These are phyloP conservation scores for Aspergillus sclerotioniger DNA, from an alignment of 495 filamentous ascomycete species.

Conservation along the genomic window DNA sequence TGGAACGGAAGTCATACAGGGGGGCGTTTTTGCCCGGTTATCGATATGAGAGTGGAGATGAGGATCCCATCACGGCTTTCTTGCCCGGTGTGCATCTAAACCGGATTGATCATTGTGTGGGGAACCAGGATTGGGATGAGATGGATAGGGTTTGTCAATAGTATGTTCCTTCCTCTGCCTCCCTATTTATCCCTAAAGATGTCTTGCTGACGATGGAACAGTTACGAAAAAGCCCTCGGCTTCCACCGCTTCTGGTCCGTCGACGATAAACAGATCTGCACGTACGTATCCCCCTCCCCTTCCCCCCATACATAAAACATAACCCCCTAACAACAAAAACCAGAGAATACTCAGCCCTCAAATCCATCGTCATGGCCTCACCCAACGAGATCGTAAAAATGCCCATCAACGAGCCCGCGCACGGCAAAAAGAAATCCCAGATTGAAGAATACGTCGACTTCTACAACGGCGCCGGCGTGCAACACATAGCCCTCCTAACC, in stretches of 20 bases:
- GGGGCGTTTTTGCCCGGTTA: conserved; percentile 83
- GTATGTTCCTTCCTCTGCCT: conserved; percentile 30
- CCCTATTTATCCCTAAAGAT: neutral
- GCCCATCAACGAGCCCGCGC: conserved; percentile 94
- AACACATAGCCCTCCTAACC: conserved; percentile 86
- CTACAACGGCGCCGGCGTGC: conserved; percentile 81
- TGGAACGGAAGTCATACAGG: conserved; percentile 63
- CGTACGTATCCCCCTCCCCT: conserved; percentile 34
- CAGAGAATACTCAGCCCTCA: conserved; percentile 77
- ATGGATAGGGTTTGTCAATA: conserved; percentile 84
- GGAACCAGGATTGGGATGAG: conserved; percentile 87
- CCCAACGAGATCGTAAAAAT: conserved; percentile 85
- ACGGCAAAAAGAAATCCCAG: conserved; percentile 79
- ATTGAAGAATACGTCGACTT: conserved; percentile 93
- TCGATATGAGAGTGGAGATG: conserved; percentile 39
- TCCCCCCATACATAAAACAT: neutral
- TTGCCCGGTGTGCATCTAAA: conserved; percentile 63
- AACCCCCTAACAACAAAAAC: conserved; percentile 1
- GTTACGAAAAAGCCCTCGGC: conserved; percentile 81
- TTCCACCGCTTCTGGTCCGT: conserved; percentile 96
- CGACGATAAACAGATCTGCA: conserved; percentile 83
- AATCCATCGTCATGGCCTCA: conserved; percentile 82
- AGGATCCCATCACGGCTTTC: conserved; percentile 48
- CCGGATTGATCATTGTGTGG: conserved; percentile 88
- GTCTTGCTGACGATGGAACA: conserved; percentile 27